Percentiles rank a stretch among this genome's conserved stretches.
These are phyloP conservation scores for Purshia tridentata DNA, from an alignment of 306 rosid genomes.

Conservation along the genomic window DNA sequence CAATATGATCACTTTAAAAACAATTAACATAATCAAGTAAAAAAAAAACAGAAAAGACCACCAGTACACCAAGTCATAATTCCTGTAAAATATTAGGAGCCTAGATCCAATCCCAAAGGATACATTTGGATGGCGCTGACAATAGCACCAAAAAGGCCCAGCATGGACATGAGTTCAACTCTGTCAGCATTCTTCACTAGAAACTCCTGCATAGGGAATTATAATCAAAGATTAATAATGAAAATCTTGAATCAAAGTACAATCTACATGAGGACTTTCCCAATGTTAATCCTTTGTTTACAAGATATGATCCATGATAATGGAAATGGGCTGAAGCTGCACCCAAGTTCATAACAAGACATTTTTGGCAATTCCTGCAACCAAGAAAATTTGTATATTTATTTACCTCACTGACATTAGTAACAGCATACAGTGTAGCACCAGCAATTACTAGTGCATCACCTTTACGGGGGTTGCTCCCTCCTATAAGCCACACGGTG, in stretches of 20 bases:
- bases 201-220: conserved; percentile 63
- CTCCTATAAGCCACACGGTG: conserved; percentile 52
- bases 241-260: neutral
- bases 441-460: conserved; percentile 76
- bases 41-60: neutral
- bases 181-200: conserved; percentile 83
- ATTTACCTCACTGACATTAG: conserved; percentile 80
- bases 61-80: conserved; percentile 9
- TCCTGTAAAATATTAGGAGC: conserved; percentile 8
- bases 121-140: conserved; percentile 93
- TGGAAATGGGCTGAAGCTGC: neutral
- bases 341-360: neutral
- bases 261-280: neutral
- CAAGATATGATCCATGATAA: neutral
- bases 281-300: neutral
- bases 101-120: conserved; percentile 46
- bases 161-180: conserved; percentile 87
- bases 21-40: neutral
- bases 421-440: conserved; percentile 78
- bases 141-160: conserved; percentile 74
- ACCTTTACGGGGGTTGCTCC: conserved; percentile 70
- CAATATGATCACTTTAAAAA: neutral
- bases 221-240: conserved; percentile 8
- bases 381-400: conserved; percentile 2
- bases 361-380: neutral